Conservation (phyloP, 176 grass and related monocot genomes). For the Pharus latifolius region DNA sequence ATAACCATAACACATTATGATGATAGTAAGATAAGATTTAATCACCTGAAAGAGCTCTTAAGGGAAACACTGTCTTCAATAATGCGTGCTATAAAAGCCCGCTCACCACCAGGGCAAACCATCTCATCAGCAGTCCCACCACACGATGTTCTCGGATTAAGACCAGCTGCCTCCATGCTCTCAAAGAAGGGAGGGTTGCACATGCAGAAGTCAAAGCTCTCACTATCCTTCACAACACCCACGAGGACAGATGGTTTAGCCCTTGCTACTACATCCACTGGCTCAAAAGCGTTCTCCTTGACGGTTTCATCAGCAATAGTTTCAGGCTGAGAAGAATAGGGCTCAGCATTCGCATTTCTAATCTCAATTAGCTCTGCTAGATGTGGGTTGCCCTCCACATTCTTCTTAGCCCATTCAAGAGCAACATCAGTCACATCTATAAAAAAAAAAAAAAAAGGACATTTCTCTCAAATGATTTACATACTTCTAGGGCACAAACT, state of each 20-base stretch:
- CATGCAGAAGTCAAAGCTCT: slow-evolving; percentile 94
- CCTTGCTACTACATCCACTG: neutral
- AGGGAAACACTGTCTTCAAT: slow-evolving; percentile 74
- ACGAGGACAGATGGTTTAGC: slow-evolving; percentile 32
- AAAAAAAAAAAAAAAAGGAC: slow-evolving; percentile 25
- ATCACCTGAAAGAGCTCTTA: slow-evolving; percentile 71
- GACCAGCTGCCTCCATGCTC: slow-evolving; percentile 66
- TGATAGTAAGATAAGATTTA: neutral
- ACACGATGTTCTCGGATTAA: slow-evolving; percentile 77
- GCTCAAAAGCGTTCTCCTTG: slow-evolving; percentile 15
- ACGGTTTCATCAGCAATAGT: neutral
- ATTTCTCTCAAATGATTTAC: neutral
- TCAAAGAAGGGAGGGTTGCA: slow-evolving; percentile 98
- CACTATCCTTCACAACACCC: slow-evolving; percentile 73
- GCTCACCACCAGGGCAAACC: slow-evolving; percentile 75
- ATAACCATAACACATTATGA: neutral
- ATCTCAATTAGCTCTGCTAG: slow-evolving; percentile 68
- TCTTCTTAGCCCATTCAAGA: slow-evolving; percentile 88
- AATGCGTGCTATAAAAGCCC: slow-evolving; percentile 59
- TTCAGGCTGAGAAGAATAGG: slow-evolving; percentile 5
- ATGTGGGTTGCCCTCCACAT: slow-evolving; percentile 72
- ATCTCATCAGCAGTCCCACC: slow-evolving; percentile 67
- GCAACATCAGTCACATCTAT: slow-evolving; percentile 81
- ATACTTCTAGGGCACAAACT: neutral
- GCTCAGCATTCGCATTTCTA: slow-evolving; percentile 38